Base-by-base conservation (phyloP, 176 grass and related monocot species). In the Hsuehochloa calcarea region DNA sequence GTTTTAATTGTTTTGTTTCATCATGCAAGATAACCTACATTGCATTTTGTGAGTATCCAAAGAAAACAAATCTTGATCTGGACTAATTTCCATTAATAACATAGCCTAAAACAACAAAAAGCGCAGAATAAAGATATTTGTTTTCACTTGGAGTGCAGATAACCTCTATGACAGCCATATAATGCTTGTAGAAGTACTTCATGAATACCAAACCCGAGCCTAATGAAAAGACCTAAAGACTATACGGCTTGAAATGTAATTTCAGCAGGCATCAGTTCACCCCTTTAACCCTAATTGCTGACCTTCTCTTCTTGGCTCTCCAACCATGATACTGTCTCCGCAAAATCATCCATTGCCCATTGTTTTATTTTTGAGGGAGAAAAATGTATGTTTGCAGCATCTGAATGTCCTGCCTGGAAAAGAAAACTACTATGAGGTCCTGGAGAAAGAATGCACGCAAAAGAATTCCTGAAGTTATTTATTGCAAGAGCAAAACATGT, bases 291-390 rank as follows among this genome's bases (percentile, higher is more conserved):
- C 72, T 79, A 81, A 41, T 6, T 74, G 31, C 72, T 78, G 65
- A 98, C 96, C 91, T 95, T 98, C 60, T 93, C 93, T 78, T 98
- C 93, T 90, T 95, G 93, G 83, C 83, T 95, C 80, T 95, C 89
- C 82, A 98, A 89, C 96, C 96, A 98, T 63, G 89, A 93, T 26
- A 95, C 61, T 37, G 96, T 95, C 79, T 87, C 84, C 0, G 31
- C 49, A 71, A 98, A 90, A 93, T 98, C 96, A 92, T 95, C 77
- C 10, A 72, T 70, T 23, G 93, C 96, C 96, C 93, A 95, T 22
- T 90, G 40, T 90, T 93, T 98, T 80, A 98, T 87, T 88, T 93
- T 93, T 39, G 89, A 90, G 8, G 62, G 85, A 55, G 89, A 89
- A 90, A n/a, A 90, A 37, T 74, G 62, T 40, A 82, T 83, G 6